Base-by-base conservation (phyloP, 192 early-diverging fungal genomes). In the Entomortierella beljakovae region DNA sequence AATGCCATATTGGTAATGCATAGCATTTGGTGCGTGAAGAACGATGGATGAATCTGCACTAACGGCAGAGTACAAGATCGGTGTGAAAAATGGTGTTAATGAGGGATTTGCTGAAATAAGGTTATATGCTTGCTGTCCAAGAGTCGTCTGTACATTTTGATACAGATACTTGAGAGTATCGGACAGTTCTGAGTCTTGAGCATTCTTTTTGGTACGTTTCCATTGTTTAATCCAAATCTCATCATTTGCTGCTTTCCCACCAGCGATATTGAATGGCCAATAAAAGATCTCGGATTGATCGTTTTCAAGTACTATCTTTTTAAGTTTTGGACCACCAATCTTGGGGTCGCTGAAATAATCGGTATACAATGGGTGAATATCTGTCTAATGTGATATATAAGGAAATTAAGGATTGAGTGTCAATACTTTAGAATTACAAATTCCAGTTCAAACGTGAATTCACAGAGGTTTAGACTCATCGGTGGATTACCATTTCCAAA, bases 161-260 rank as follows among this genome's bases (percentile, higher is more conserved):
- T 10, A 9, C 33, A 54, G 20, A 5, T 60, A 49, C 11, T 69
- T 23, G 11, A 64, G 34, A 9, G 10, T 1, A 9, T 61, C 51
- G 1, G 37, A 15, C 0, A 26, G 0, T 13, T 18, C 28, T 15
- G 2, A 40, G 6, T 28, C 18, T 18, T 58, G 64, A 2, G 53
- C 58, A 6, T 54, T 49, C 0, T 57, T 43, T 1, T 67, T 32
- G 16, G 82, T 71, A 18, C 59, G 61, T 6, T 68, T 55, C 79
- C 72, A 84, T 53, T 62, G 34, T 56, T 84, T 81, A 16, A 84
- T 37, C 82, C 82, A 84, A n/a, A 81, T 25, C 25, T 51, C 57
- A 2, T 84, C 82, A 15, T 80, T 57, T 1, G 38, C 52, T 6
- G 48, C 18, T 20, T 48, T 42, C 2, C 52, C 23, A 4, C 32